Evolutionary conservation across 2,329 filamentous ascomycete genomes (phyloP), one percentile per base, ranked within the genome.

Genomic region (Aspergillus quadricinctus): DNA sequence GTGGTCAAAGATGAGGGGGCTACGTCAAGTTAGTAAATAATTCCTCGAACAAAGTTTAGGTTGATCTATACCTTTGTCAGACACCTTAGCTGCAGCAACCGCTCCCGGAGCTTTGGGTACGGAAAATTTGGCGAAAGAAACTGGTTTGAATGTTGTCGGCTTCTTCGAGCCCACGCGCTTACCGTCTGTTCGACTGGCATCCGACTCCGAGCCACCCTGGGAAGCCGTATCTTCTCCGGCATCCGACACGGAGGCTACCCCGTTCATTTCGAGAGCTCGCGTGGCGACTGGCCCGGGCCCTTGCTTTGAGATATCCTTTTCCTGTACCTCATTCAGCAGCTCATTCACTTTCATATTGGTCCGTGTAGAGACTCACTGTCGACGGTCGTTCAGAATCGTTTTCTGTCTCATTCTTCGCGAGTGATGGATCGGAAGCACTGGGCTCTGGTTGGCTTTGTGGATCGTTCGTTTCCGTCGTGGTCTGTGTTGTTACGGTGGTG

Each of bases 41-140:
- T 21, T 40, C 1, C 3, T 40, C 14, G 27, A 23, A 50, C 45
- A 52, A 40, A 48, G 5, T 21, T 31, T 25, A 45, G 37, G 35
- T 5, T 43, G n/a, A 23, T n/a, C 52, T 66, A 64, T 76, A 79
- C 81, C 73, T 77, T 85, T 86, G 48, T 86, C 83, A 43, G 80
- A 77, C 27, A 64, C 63, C 67, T 83, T 83, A 41, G 78, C 70
- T 37, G 75, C 65, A 9, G 81, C 76, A 35, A 77, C 73, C n/a
- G 81, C 74, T n/a, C 76, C 75, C 8, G 82, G 79, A 25, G 84
- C 80, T 69, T 88, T 88, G 49, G 83, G 82, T 55, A 87, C 77
- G 57, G 86, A 84, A 68, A 82, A 86, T 71, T 87, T 88, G 40
- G 85, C 84, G 56, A 87, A 85, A 14, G 83, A 86, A 37, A 88